These are phyloP conservation scores for Scolecobasidium constrictum DNA, from an alignment of 2,329 filamentous ascomycete species.

Conservation along the genomic window DNA sequence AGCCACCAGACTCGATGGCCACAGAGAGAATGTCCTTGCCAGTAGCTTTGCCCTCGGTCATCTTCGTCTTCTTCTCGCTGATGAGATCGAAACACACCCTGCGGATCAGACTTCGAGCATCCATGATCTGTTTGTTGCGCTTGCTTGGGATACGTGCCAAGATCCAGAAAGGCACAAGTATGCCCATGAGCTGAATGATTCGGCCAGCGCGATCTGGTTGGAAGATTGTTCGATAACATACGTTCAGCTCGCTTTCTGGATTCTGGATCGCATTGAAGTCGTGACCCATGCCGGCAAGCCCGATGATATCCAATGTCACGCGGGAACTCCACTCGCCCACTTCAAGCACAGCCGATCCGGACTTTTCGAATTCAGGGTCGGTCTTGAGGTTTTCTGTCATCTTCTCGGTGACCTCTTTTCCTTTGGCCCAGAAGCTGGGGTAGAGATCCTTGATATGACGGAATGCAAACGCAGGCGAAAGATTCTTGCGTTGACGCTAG, in stretches of 20 bases:
- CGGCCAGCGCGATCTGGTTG: slow-evolving; percentile 36
- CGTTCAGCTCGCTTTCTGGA: slow-evolving; percentile 40
- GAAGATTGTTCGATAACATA: slow-evolving; percentile 41
- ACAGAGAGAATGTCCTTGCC: slow-evolving; percentile 71
- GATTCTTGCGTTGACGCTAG: slow-evolving; percentile 34
- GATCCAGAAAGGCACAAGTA: slow-evolving; percentile 55
- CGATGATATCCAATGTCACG: slow-evolving; percentile 48
- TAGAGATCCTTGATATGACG: slow-evolving; percentile 41
- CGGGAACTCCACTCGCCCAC: slow-evolving; percentile 37
- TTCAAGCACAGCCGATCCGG: slow-evolving; percentile 24
- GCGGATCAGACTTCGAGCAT: slow-evolving; percentile 33
- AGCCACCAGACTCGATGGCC: slow-evolving; percentile 63
- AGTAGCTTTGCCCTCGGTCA: slow-evolving; percentile 35
- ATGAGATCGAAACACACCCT: slow-evolving; percentile 59
- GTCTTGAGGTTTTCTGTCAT: slow-evolving; percentile 21
- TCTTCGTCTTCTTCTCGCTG: slow-evolving; percentile 51
- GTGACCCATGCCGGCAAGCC: slow-evolving; percentile 43
- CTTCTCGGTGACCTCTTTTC: slow-evolving; percentile 28
- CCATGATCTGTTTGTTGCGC: slow-evolving; percentile 44
- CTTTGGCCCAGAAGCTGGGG: slow-evolving; percentile 38
- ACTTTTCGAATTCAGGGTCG: slow-evolving; percentile 1
- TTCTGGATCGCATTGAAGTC: slow-evolving; percentile 44
- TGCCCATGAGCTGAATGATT: slow-evolving; percentile 44
- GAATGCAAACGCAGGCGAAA: slow-evolving; percentile 40
- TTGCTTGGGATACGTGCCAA: slow-evolving; percentile 55